Evolutionary conservation across 441 rosid genomes (phyloP).

Genomic region (Populus tomentosa): DNA sequence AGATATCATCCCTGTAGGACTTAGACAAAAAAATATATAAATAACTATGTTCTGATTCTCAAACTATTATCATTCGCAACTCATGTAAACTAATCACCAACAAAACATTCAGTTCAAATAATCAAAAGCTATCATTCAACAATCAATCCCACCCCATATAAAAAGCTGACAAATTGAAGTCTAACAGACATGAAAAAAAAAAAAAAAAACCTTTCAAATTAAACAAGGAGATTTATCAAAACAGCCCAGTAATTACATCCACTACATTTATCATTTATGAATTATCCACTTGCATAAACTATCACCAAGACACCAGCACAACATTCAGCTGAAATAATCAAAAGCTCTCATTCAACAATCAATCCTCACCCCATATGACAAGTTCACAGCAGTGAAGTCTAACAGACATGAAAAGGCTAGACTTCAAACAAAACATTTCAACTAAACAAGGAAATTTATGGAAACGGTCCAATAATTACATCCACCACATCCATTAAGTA

Average conservation of each 20-base stretch:
- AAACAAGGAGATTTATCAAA: no score
- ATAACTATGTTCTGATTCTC: neutral
- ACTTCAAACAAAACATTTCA: neutral
- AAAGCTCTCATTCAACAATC: neutral
- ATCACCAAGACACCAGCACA: neutral
- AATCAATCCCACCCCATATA: neutral
- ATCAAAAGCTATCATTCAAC: neutral
- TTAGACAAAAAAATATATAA: constrained; percentile 4
- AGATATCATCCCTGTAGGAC: constrained; percentile 51
- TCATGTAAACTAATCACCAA: neutral
- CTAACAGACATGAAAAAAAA: neutral
- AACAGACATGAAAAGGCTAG: neutral
- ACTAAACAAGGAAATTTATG: neutral
- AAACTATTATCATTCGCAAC: neutral
- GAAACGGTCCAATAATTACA: neutral
- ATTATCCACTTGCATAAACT: neutral
- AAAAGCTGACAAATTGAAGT: neutral
- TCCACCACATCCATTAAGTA: neutral
- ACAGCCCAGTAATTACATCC: neutral
- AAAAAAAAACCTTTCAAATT: no score
- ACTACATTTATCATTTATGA: neutral
- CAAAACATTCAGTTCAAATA: neutral
- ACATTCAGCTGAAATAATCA: neutral
- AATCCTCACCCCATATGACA: neutral
- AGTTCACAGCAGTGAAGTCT: neutral